Conservation (phyloP, 108 stramenopile species). For the Skeletonema tropicum region DNA sequence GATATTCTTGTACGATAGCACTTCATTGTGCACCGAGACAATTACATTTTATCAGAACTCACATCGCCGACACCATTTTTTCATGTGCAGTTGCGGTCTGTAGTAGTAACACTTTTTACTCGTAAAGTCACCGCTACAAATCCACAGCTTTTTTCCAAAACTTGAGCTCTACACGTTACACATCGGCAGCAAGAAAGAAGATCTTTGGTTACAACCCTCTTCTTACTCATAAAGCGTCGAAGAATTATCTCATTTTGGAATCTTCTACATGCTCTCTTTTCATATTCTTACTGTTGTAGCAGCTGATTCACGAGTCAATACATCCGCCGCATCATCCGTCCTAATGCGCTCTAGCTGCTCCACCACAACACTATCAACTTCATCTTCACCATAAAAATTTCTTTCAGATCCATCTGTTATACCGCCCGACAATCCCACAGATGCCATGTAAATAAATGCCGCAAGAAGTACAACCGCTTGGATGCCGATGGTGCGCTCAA, state of each 20-base stretch:
- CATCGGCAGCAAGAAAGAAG: no score
- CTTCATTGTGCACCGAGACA: no score
- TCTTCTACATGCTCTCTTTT: background rate
- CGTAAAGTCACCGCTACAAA: no score
- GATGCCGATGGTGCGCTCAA: slow-evolving; percentile 23
- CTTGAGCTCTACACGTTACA: no score
- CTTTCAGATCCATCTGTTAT: slow-evolving; percentile 31
- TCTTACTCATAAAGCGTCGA: no score
- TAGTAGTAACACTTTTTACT: no score
- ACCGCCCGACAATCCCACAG: slow-evolving; percentile 26
- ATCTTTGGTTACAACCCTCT: no score
- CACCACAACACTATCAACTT: slow-evolving; percentile 23
- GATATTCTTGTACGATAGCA: no score
- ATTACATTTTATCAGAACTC: no score
- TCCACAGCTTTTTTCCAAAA: no score
- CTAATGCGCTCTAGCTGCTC: slow-evolving; percentile 19
- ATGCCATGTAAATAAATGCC: background rate
- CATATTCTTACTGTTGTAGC: background rate
- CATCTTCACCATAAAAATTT: slow-evolving; percentile 28
- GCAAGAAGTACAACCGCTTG: slow-evolving; percentile 19
- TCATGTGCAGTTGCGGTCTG: no score
- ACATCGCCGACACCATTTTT: no score
- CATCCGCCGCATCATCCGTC: slow-evolving; percentile 25
- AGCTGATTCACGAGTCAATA: background rate
- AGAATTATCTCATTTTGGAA: background rate